phyloP scores from a whole-genome alignment of 1,284 basidiomycete genomes.

The Cutaneotrichosporon spelunceum region DNA sequence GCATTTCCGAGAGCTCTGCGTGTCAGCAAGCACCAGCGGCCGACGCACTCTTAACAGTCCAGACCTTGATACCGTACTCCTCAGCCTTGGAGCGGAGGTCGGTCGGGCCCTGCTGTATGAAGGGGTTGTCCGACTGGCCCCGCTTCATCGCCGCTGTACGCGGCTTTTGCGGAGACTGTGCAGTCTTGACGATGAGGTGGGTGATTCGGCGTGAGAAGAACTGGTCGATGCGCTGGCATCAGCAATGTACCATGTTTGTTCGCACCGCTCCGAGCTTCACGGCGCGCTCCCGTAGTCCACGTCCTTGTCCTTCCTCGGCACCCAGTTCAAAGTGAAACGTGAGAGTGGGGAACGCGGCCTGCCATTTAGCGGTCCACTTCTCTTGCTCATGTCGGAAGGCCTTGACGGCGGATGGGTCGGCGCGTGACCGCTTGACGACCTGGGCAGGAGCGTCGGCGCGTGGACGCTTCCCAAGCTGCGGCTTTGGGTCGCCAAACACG shows the following conservation, averaged over 20 bases:
- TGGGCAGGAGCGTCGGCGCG: constrained; percentile 1
- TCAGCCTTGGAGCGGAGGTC: constrained; percentile 71
- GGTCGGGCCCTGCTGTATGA: constrained; percentile 52
- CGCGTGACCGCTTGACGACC: constrained; percentile 17
- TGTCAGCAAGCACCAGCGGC: background rate
- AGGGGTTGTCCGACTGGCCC: constrained; percentile 36
- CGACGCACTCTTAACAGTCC: constrained; percentile 71
- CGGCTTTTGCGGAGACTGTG: constrained; percentile 53
- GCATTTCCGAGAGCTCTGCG: constrained; percentile 35
- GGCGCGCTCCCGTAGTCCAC: constrained; percentile 60
- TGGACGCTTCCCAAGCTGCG: constrained; percentile 19
- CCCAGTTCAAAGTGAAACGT: constrained; percentile 74
- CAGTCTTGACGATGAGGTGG: constrained; percentile 64
- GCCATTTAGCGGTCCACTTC: constrained; percentile 80
- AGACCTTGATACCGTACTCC: constrained; percentile 80
- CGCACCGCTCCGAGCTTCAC: constrained; percentile 72
- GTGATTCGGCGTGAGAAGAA: constrained; percentile 84
- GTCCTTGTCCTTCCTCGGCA: constrained; percentile 54
- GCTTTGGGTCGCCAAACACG: constrained; percentile 27
- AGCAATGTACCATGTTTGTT: constrained; percentile 26
- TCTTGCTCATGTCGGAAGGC: constrained; percentile 54
- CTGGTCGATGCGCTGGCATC: constrained; percentile 59
- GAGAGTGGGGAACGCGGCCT: constrained; percentile 74
- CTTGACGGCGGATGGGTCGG: constrained; percentile 16
- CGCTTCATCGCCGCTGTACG: constrained; percentile 36